Evolutionary conservation across 2,329 filamentous ascomycete species (phyloP), one percentile per base, ranked within the genome.

Genomic region (Colletotrichum godetiae): DNA sequence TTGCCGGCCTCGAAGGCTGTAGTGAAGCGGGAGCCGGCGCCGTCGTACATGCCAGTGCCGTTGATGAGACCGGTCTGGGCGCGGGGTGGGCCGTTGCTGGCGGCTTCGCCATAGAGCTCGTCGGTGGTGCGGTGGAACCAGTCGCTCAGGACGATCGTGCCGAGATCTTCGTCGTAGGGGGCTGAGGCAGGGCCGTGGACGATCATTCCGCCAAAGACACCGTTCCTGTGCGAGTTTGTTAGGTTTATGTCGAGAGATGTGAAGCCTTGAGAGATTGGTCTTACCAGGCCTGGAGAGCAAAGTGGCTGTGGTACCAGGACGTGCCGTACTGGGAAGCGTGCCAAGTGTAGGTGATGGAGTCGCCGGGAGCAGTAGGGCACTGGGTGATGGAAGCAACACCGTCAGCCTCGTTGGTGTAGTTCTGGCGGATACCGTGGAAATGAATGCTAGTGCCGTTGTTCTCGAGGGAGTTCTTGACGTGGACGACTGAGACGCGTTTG

Each of bases 161-260:
- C 92, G 0, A 92, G 82, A 77, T 94, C 92, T 59, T 88, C 84
- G 74, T 94, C 91, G 76, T 92, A 92, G 75, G 89, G 85, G 13
- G 86, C 83, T 5, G 87, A 87, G 0, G 86, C 85, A 0, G 91
- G 91, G 0, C 91, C 91, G 67, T 91, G 85, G 76, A 92, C 89
- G 15, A 92, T 81, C 37, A 93, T 88, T 2, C 85, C 86, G 0
- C 92, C 92, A 35, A 89, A 83, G 0, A 92, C 80, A 1, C 92
- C 92, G 57, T 74, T 74, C 72, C 72, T 74, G 27, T 4, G 49
- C 19, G 42, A 8, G 19, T 1, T 19, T 46, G 55, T 73, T n/a
- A 73, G 70, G 19, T 46, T 46, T 24, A 76, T 79, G 80, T 82
- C 66, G 15, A 53, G 10, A 27, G 19, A 4, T 24, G 19, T 8